Percentiles rank a stretch among this genome's conserved stretches.
Conservation (phyloP, 2,329 filamentous ascomycete species). For the Cadophora sp. region DNA sequence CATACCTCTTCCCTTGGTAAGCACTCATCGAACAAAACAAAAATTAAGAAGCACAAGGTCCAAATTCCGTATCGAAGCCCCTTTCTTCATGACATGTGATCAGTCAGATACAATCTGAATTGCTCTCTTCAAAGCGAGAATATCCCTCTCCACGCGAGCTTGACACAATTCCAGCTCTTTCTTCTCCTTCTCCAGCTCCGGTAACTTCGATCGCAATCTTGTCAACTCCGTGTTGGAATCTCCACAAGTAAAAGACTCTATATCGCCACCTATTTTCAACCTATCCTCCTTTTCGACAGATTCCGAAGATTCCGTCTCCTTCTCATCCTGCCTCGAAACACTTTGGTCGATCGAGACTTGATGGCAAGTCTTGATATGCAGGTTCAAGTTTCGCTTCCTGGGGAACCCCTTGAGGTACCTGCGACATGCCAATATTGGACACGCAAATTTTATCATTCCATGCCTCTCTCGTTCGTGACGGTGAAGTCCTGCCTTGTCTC, state of each 20-base stretch:
- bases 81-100: background rate
- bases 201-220: background rate
- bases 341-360: background rate
- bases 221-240: background rate
- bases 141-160: constrained; percentile 15
- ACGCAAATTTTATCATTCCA: background rate
- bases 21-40: background rate
- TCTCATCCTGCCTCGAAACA: background rate
- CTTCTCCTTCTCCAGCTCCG: constrained; percentile 7
- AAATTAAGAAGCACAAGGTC: background rate
- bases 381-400: background rate
- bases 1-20: background rate
- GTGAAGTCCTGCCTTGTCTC: constrained; percentile 4
- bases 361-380: background rate
- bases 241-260: background rate
- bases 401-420: background rate
- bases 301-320: background rate
- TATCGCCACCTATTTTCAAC: background rate
- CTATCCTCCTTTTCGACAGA: background rate
- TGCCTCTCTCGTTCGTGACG: constrained; percentile 12
- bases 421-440: background rate
- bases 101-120: background rate
- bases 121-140: constrained; percentile 8
- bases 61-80: background rate
- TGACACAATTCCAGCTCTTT: constrained; percentile 10